phyloP scores from a whole-genome alignment of 23 red algal species.

The Agarophyton chilense region DNA sequence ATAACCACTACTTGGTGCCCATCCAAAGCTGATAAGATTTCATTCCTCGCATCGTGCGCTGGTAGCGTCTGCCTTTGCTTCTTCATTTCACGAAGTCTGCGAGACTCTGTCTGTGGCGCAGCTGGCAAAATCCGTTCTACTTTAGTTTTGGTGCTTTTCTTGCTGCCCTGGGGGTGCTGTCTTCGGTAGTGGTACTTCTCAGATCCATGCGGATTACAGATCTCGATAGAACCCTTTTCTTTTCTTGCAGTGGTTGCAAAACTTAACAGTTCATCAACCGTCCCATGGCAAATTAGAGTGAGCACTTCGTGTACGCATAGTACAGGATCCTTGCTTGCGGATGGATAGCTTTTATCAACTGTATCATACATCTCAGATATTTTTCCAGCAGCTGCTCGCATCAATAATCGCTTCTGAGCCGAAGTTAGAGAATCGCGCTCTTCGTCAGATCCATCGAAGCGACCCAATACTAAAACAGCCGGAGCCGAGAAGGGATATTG shows the following conservation, averaged over 20 bases:
- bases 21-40: slow-evolving; percentile 30
- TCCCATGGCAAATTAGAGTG: slow-evolving; percentile 35
- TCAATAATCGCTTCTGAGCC: slow-evolving; percentile 36
- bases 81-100: slow-evolving; percentile 9
- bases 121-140: slow-evolving; percentile 9
- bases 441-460: background rate
- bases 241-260: background rate
- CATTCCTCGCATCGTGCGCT: slow-evolving; percentile 34
- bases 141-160: background rate
- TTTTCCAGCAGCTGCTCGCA: slow-evolving; percentile 60
- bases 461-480: slow-evolving; percentile 23
- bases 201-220: background rate
- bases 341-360: background rate
- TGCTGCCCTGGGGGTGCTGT: background rate
- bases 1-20: slow-evolving; percentile 75
- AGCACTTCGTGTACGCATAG: slow-evolving; percentile 51
- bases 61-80: slow-evolving; percentile 36
- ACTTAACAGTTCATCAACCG: slow-evolving; percentile 28
- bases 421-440: background rate
- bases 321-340: background rate
- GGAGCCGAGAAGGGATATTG: slow-evolving; percentile 58
- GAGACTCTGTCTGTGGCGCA: slow-evolving; percentile 17
- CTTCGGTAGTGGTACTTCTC: background rate
- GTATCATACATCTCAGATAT: background rate
- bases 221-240: too few relatives aligned